Base-by-base conservation (phyloP, 805 yeast genomes). In the Debaryomyces hansenii region DNA sequence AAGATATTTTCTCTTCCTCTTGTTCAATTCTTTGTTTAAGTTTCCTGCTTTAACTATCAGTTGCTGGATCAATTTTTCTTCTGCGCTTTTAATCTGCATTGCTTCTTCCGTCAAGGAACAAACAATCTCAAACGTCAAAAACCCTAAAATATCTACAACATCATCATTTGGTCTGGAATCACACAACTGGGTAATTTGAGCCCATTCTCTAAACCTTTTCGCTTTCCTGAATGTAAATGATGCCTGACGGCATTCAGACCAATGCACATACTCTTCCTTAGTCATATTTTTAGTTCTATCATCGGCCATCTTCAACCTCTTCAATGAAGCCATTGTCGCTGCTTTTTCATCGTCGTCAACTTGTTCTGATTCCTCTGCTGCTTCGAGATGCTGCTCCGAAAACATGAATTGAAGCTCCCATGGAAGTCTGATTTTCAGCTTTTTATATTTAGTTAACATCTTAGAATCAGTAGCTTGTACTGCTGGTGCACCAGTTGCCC, bases 221-320 rank as follows among this genome's bases (percentile, higher is more conserved):
- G 87, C 87, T 63, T 94, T 94, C 55, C 97, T 78, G 59, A 90
- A 94, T 1, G 99, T 94, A 64, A 94, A 94, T 48, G 95, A 85
- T 1, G 98, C 98, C 65, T 94, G 99, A 51, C 99, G 80, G 67
- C 99, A 94, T 60, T 94, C 99, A 10, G 96, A 88, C 97, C 98
- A 94, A 63, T 94, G 99, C 14, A 91, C 99, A 59, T 94, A 94
- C 62, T 94, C 99, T 58, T 94, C 97, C 60, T 84, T 86, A 0
- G 99, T 94, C 99, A 94, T 94, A 55, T 85, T 79, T 53, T 76
- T 81, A 0, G 99, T 94, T 51, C 99, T 77, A 42, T 94, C 97
- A 66, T 94, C 99, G 4, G 97, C 97, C 66, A 82, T 84, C 58
- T 90, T 90, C 54, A 94, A 76, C 47, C 97, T 74, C 63, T 90